Base-by-base conservation (phyloP, 257 asterid species). In the Mentha longifolia region DNA sequence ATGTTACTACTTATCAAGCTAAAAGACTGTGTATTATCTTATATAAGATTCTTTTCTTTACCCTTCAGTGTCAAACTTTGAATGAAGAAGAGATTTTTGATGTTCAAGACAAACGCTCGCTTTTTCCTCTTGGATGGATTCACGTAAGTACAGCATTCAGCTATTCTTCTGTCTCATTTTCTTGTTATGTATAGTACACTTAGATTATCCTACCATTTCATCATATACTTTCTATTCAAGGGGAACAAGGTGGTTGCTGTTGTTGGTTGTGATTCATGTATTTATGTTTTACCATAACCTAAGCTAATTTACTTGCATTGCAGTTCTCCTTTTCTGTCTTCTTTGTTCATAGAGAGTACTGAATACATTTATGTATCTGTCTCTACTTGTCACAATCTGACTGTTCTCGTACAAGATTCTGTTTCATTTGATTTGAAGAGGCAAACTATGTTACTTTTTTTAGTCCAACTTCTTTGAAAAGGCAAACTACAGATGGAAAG, bases 81-180 rank as follows among this genome's bases (percentile, higher is more conserved):
- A 95, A 95, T 72, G 99, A 95, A 83, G 99, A 95, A 76, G 98
- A 95, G 77, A 81, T 95, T 55, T 91, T 72, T 63, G 99, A 95
- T 17, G 83, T 83, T 81, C 99, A 91, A 77, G 98, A 91, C 84
- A 83, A 76, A 68, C 86, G 75, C 9, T 86, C 96, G 49, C 97
- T 91, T 66, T 91, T 94, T 58, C 90, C 88, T 37, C 99, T 94
- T 73, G 99, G 99, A 30, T 94, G 99, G 99, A 94, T 94, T 82
- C 99, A 94, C 67, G 99, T 91, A 84, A 91, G 99, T 85, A 28
- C 30, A 41, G 45, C 3, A 47, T 57, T 37, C 60, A 51, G 52
- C 45, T 16, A 12, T 30, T 73, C 33, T 52, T 15, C 70, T 10
- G 9, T 37, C 56, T 74, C 49, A 63, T 31, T 39, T 63, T 13